Conservation (phyloP, 768 basidiomycete species). For the Termitomyces eurrhizus region DNA sequence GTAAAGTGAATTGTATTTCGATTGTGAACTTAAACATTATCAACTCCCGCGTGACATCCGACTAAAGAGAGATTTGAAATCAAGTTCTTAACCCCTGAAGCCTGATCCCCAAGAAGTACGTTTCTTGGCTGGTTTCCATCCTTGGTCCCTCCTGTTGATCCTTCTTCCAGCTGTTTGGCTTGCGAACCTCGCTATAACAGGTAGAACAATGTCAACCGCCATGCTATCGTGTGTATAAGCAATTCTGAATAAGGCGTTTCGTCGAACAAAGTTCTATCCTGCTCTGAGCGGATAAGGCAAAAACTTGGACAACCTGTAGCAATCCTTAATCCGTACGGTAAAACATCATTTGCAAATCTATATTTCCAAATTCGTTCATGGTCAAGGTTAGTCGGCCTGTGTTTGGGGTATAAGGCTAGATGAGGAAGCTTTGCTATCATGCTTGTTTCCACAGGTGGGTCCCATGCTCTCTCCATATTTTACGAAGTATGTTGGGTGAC, state of each 20-base stretch:
- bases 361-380: background rate
- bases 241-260: background rate
- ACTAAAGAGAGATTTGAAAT: background rate
- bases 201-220: constrained; percentile 59
- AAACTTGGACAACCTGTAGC: background rate
- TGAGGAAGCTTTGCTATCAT: background rate
- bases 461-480: background rate
- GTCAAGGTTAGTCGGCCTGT: background rate
- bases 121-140: constrained; percentile 42
- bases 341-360: background rate
- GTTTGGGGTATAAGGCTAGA: background rate
- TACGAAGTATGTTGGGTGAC: background rate
- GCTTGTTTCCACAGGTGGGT: background rate
- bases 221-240: constrained; percentile 4
- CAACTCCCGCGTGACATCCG: background rate
- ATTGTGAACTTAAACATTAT: background rate
- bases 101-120: constrained; percentile 33
- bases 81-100: constrained; percentile 32
- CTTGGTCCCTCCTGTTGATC: constrained; percentile 58
- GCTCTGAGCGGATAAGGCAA: background rate
- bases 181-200: constrained; percentile 46
- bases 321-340: background rate
- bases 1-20: background rate
- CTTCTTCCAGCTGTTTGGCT: constrained; percentile 29
- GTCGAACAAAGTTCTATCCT: background rate